Evolutionary conservation across 2,329 filamentous ascomycete genomes (phyloP).

Genomic region (Neobulgaria alba): DNA sequence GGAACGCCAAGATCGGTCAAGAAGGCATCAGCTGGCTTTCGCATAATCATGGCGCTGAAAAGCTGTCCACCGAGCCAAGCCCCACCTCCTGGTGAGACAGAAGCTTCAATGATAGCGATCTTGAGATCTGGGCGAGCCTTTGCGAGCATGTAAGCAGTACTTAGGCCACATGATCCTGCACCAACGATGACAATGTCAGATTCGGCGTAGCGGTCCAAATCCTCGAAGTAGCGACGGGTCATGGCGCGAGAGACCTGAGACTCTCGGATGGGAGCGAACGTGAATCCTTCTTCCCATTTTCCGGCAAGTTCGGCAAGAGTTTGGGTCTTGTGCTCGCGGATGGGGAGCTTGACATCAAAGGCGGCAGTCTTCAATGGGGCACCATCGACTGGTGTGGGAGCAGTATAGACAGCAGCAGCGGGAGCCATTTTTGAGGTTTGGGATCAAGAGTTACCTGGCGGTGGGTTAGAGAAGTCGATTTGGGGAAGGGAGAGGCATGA

Average conservation of each 20-base stretch:
- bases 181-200: slow-evolving; percentile 91
- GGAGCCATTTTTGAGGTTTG: slow-evolving; percentile 60
- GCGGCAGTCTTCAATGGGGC: slow-evolving; percentile 35
- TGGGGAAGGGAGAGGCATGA: slow-evolving; percentile 65
- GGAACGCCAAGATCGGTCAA: slow-evolving; percentile 72
- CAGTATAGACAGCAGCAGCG: slow-evolving; percentile 57
- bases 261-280: slow-evolving; percentile 81
- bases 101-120: slow-evolving; percentile 85
- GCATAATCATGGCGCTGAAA: slow-evolving; percentile 92
- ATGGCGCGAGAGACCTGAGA: slow-evolving; percentile 88
- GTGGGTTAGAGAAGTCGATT: slow-evolving; percentile 32
- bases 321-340: slow-evolving; percentile 35
- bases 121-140: slow-evolving; percentile 80
- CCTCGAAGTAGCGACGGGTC: slow-evolving; percentile 86
- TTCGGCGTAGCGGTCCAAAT: slow-evolving; percentile 83
- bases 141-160: slow-evolving; percentile 74
- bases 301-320: slow-evolving; percentile 55
- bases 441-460: slow-evolving; percentile 31
- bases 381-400: slow-evolving; percentile 26
- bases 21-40: slow-evolving; percentile 83
- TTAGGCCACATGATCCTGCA: slow-evolving; percentile 80
- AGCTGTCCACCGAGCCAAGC: slow-evolving; percentile 92
- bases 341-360: slow-evolving; percentile 40
- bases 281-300: slow-evolving; percentile 67
- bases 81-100: slow-evolving; percentile 78